Evolutionary conservation across 331 rosid species (phyloP).

Genomic region (Dryas integrifolia): DNA sequence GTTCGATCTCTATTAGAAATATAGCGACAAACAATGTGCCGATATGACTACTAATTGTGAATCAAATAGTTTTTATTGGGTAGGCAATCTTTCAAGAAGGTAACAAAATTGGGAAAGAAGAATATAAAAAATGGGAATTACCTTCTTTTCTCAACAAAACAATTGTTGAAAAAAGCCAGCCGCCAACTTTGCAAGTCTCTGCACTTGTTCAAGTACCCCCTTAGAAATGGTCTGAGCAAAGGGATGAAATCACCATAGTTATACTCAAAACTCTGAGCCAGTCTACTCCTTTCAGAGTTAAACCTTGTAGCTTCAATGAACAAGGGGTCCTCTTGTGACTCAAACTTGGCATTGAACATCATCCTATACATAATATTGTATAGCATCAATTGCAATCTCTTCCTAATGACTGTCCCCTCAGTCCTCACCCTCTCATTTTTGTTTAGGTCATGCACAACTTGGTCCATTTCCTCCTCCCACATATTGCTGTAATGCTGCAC

Average conservation of each 20-base stretch:
- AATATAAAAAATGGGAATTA: neutral
- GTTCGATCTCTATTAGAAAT: neutral
- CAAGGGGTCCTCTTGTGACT: constrained; percentile 75
- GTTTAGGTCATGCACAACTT: constrained; percentile 53
- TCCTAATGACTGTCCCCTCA: constrained; percentile 62
- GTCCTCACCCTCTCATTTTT: constrained; percentile 34
- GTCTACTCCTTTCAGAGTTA: constrained; percentile 69
- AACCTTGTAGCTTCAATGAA: constrained; percentile 63
- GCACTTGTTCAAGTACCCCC: constrained; percentile 70
- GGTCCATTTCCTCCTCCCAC: constrained; percentile 88
- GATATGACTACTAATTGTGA: too few relatives aligned
- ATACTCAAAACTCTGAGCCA: constrained; percentile 80
- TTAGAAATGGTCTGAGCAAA: constrained; percentile 63
- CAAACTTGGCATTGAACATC: constrained; percentile 84
- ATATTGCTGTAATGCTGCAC: constrained; percentile 60
- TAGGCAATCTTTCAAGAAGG: neutral
- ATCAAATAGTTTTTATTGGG: too few relatives aligned
- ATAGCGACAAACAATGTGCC: neutral
- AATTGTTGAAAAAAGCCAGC: constrained; percentile 60
- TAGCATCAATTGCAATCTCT: constrained; percentile 61
- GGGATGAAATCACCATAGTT: constrained; percentile 84
- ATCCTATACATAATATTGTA: constrained; percentile 80
- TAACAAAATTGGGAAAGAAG: too few relatives aligned
- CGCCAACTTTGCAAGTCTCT: constrained; percentile 64
- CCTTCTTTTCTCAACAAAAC: constrained; percentile 66